Base-by-base conservation (phyloP, 495 filamentous ascomycete genomes). In the Xylaria grammica region DNA sequence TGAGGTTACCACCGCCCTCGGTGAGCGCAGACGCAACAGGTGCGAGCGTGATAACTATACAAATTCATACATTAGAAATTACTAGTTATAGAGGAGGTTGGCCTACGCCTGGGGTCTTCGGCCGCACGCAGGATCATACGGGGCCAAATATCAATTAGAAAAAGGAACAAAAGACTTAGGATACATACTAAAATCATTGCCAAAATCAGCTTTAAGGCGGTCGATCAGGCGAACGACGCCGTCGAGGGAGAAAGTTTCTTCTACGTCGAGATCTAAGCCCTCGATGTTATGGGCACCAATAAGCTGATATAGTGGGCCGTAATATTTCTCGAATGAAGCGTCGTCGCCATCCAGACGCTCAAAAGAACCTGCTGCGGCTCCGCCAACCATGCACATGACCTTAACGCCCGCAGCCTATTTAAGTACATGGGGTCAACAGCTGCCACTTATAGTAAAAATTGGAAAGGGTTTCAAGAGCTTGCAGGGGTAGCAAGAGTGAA, bases 231-330 rank as follows among this genome's bases (percentile, higher is more conserved):
- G 83, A 27, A 90, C 80, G 29, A 94, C 78, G 13, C 91, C 91
- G n/a, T 61, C 51, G 8, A 94, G 79, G 3, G 90, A 89, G 84
- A 93, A 92, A 7, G 67, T 61, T 73, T 96, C 91, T 74, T 96
- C 92, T 32, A 95, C 91, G 70, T 96, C 92, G 3, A 96, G 84
- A 73, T 96, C 92, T 3, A 96, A 66, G 0, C 92, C 92, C 56
- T 95, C 84, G 9, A 94, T 81, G 3, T 75, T 77, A 68, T 86
- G 78, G 20, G 78, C 79, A 17, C 81, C 79, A n/a, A 96, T 76
- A 49, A 90, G 78, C 19, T 83, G 78, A 1, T 82, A 76, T 1
- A 96, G 76, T 1, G 88, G 89, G 0, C 48, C 70, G 69, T 96
- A 96, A 75, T 86, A 92, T 3, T 50, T 64, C 72, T 91, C 89